Conservation (phyloP, 2,329 filamentous ascomycete genomes). For the Pochonia chlamydosporia region DNA sequence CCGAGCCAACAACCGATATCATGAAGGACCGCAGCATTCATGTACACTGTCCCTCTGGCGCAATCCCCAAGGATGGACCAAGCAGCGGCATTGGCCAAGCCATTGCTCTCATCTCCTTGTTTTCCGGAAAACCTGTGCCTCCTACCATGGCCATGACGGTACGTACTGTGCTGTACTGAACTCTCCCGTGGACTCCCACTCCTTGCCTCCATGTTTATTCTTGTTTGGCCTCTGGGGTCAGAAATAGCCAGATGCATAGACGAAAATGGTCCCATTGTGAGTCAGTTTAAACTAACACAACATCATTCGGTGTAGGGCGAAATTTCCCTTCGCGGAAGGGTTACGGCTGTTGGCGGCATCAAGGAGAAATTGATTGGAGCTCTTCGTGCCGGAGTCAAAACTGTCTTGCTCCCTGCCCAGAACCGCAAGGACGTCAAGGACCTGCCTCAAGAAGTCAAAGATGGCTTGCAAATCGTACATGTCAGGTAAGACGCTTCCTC, state of each 20-base stretch:
- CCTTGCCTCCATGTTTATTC: not conserved
- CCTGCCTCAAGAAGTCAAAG: constrained; percentile 81
- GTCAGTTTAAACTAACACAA: not conserved
- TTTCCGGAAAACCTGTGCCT: constrained; percentile 78
- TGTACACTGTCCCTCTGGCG: constrained; percentile 91
- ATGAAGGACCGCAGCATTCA: constrained; percentile 94
- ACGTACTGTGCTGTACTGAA: too few species aligned
- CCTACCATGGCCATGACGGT: constrained; percentile 94
- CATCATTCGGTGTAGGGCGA: constrained; percentile 41
- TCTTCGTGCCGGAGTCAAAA: constrained; percentile 87
- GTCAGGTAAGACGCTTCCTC: constrained; percentile 59
- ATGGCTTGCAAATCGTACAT: constrained; percentile 81
- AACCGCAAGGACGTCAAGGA: constrained; percentile 93
- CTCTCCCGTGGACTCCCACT: too few species aligned
- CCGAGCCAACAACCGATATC: constrained; percentile 78
- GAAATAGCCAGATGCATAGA: not conserved
- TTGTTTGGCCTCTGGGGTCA: not conserved
- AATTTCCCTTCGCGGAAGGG: constrained; percentile 76
- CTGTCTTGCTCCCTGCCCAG: constrained; percentile 77
- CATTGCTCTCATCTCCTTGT: constrained; percentile 85
- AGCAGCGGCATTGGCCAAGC: constrained; percentile 91
- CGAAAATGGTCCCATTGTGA: not conserved
- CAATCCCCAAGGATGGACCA: constrained; percentile 88
- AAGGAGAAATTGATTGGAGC: constrained; percentile 98
- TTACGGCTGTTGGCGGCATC: constrained; percentile 93